Conservation (phyloP, 1,284 basidiomycete species). For the Sporisorium scitamineum region DNA sequence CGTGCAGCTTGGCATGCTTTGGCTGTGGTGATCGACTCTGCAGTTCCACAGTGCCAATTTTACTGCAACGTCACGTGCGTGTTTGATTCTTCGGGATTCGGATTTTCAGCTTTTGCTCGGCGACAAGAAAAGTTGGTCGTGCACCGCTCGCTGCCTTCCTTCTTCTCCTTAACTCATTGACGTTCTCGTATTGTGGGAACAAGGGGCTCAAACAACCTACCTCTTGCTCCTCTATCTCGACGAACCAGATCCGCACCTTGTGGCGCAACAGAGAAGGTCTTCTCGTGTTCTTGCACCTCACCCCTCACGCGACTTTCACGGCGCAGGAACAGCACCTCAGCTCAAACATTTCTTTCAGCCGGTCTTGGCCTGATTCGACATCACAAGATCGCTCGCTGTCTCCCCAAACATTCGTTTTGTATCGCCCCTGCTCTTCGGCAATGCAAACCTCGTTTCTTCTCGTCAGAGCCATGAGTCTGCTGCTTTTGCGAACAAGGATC, state of each 20-base stretch:
- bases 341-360: conserved; percentile 36
- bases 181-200: conserved; percentile 61
- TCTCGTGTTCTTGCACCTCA: conserved; percentile 44
- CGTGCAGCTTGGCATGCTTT: conserved; percentile 17
- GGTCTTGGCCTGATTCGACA: too few species aligned
- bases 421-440: neutral
- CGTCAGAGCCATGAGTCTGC: too few species aligned
- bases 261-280: conserved; percentile 33
- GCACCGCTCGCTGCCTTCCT: conserved; percentile 5
- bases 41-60: neutral
- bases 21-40: conserved; percentile 27
- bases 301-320: conserved; percentile 15
- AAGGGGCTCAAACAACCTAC: conserved; percentile 37
- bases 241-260: conserved; percentile 50
- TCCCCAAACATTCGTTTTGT: too few species aligned
- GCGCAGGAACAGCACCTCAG: conserved; percentile 48
- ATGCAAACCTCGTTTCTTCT: neutral
- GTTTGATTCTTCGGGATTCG: neutral
- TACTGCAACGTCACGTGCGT: conserved; percentile 8
- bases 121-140: neutral
- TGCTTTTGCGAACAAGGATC: too few species aligned
- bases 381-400: too few species aligned
- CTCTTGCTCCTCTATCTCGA: conserved; percentile 59
- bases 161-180: conserved; percentile 56
- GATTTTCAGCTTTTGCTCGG: neutral